phyloP scores from a whole-genome alignment of 441 rosid genomes.

The Adansonia madagascariensis region DNA sequence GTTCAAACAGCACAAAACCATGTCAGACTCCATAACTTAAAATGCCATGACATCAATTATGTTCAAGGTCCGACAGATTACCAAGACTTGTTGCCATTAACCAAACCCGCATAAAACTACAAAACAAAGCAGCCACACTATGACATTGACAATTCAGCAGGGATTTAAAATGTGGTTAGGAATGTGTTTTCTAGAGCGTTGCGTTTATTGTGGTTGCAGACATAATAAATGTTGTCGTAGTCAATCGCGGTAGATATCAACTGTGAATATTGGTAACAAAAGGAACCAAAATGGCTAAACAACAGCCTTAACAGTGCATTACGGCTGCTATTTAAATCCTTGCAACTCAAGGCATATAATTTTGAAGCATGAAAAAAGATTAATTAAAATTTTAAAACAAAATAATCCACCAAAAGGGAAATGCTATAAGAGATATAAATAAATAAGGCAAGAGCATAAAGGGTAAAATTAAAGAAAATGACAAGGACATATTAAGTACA shows the following conservation, averaged over 20 bases:
- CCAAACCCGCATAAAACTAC: background rate
- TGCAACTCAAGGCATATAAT: slow-evolving; percentile 2
- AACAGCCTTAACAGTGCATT: too few species aligned
- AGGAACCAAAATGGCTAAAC: too few species aligned
- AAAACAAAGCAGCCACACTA: slow-evolving; percentile 5
- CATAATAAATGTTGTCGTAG: too few species aligned
- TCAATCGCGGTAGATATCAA: too few species aligned
- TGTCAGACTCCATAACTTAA: slow-evolving; percentile 14
- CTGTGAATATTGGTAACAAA: too few species aligned
- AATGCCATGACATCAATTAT: slow-evolving; percentile 5
- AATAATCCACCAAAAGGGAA: background rate
- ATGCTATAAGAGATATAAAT: background rate
- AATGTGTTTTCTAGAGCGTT: too few species aligned
- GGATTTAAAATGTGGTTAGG: too few species aligned
- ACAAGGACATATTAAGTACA: slow-evolving; percentile 21
- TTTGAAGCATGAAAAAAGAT: background rate
- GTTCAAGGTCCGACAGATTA: background rate
- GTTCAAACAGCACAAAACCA: slow-evolving; percentile 7
- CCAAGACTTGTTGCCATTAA: background rate
- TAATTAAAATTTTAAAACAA: background rate
- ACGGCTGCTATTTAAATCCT: too few species aligned
- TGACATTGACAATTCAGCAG: background rate
- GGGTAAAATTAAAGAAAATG: background rate
- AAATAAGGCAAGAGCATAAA: background rate
- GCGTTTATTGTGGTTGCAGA: too few species aligned